Conservation (phyloP, 441 rosid species). For the Erodium texanum region DNA sequence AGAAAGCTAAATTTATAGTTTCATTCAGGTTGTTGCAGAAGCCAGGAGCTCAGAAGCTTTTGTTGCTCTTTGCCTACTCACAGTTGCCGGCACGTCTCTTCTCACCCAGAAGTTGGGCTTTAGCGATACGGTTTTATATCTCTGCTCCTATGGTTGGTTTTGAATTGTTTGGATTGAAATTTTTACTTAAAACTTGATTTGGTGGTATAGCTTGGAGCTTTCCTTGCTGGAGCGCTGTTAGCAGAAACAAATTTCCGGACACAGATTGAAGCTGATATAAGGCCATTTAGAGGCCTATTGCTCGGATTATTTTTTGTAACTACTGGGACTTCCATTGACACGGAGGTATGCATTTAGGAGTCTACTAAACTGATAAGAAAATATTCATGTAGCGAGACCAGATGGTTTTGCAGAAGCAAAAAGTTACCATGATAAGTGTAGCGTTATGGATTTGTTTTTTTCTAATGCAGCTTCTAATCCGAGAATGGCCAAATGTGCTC, state of each 20-base stretch:
- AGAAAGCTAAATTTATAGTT: conserved; percentile 18
- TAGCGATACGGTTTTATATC: conserved; percentile 72
- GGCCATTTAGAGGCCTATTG: conserved; percentile 93
- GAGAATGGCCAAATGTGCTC: conserved; percentile 95
- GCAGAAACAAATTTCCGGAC: conserved; percentile 95
- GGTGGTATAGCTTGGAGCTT: conserved; percentile 81
- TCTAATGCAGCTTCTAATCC: conserved; percentile 57
- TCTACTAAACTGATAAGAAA: background rate
- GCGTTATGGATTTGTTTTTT: conserved; percentile 13
- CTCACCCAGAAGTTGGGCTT: conserved; percentile 84
- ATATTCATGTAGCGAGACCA: too few relatives aligned
- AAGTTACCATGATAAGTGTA: conserved; percentile 3
- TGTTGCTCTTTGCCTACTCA: conserved; percentile 89
- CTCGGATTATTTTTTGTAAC: conserved; percentile 92
- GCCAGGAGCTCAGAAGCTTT: conserved; percentile 93
- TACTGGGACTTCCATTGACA: conserved; percentile 89
- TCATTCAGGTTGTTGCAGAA: conserved; percentile 74
- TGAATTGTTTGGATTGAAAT: conserved; percentile 7
- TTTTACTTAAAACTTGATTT: conserved; percentile 14
- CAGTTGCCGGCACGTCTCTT: conserved; percentile 90
- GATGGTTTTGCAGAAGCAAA: background rate
- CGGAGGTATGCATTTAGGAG: conserved; percentile 41
- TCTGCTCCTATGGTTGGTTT: conserved; percentile 7
- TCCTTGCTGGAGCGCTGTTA: conserved; percentile 85
- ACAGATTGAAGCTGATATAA: conserved; percentile 94